phyloP scores from a whole-genome alignment of 208 protist genomes.

The Angomonas deanei region DNA sequence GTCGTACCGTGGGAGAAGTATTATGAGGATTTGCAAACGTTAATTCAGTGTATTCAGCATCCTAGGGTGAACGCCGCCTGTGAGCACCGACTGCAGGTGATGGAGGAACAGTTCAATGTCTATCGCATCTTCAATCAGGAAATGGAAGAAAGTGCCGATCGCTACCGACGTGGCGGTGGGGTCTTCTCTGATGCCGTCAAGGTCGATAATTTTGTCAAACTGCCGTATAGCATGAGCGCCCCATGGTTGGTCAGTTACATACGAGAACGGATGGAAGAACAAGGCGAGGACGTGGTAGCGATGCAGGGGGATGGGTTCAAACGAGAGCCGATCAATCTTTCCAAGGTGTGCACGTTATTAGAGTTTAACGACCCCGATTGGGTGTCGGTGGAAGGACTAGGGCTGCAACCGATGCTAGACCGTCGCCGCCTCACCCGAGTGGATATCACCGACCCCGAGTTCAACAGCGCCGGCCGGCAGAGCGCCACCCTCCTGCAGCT shows the following conservation, averaged over 20 bases:
- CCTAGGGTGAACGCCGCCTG: conserved; percentile 45
- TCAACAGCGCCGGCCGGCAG: conserved; percentile 90
- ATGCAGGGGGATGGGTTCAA: conserved; percentile 11
- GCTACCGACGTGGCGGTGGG: conserved; percentile 53
- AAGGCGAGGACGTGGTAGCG: conserved; percentile 72
- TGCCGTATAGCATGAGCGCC: conserved; percentile 82
- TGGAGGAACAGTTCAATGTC: conserved; percentile 92
- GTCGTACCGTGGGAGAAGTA: conserved; percentile 74
- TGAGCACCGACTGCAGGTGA: conserved; percentile 72
- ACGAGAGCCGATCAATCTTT: conserved; percentile 41
- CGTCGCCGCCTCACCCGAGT: conserved; percentile 22
- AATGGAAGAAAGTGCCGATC: conserved; percentile 54
- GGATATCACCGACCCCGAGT: conserved; percentile 95
- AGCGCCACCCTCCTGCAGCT: conserved; percentile 87
- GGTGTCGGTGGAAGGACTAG: conserved; percentile 93
- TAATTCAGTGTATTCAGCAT: conserved; percentile 46
- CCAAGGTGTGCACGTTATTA: conserved; percentile 50
- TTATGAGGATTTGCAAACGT: conserved; percentile 46
- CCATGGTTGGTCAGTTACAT: conserved; percentile 90
- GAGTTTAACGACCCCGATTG: conserved; percentile 52
- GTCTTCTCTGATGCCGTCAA: conserved; percentile 87
- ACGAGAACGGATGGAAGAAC: conserved; percentile 75
- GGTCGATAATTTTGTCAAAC: conserved; percentile 92
- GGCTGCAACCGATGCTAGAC: conserved; percentile 70
- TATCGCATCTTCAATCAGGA: conserved; percentile 90